Percentiles rank a stretch among this genome's conserved stretches.
phyloP scores from a whole-genome alignment of 73 alveolate genomes.

The Paramecium pentaurelia region DNA sequence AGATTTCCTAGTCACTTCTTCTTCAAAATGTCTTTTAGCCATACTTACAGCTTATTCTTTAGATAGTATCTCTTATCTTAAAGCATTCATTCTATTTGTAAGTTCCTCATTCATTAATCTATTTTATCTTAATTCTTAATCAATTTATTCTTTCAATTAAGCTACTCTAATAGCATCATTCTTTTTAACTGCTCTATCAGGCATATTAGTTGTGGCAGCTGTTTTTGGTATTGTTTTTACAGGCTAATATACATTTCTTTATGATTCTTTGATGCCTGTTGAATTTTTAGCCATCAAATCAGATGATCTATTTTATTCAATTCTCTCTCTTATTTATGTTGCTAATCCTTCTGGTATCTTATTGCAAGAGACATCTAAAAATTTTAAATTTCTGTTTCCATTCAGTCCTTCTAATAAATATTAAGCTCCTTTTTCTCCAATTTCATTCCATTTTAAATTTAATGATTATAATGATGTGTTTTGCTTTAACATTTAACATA shows the following conservation, averaged over 20 bases:
- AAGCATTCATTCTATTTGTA: background rate
- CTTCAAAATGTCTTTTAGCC: slow-evolving; percentile 22
- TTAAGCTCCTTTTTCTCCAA: slow-evolving; percentile 59
- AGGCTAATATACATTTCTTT: background rate
- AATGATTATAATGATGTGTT: slow-evolving; percentile 35
- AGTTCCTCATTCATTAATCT: slow-evolving; percentile 23
- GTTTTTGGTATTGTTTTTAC: background rate
- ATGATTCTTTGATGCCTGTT: background rate
- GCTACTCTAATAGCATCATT: slow-evolving; percentile 40
- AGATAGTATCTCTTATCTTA: background rate
- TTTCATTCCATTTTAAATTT: slow-evolving; percentile 61
- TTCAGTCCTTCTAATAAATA: slow-evolving; percentile 39
- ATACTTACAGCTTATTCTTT: slow-evolving; percentile 29
- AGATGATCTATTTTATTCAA: slow-evolving; percentile 46
- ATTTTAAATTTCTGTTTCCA: slow-evolving; percentile 23
- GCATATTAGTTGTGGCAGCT: background rate
- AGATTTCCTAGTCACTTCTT: background rate
- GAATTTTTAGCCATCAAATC: background rate
- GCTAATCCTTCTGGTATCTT: slow-evolving; percentile 63
- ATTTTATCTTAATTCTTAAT: slow-evolving; percentile 25
- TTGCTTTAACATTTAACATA: background rate
- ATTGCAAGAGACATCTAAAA: slow-evolving; percentile 57
- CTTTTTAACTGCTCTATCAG: background rate
- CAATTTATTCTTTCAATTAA: slow-evolving; percentile 39
- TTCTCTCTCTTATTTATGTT: slow-evolving; percentile 27